A percentile compares a stretch with the other conserved stretches of the same genome.
These are phyloP conservation scores for Brassica juncea DNA, from an alignment of 345 rosid species.

Conservation along the genomic window DNA sequence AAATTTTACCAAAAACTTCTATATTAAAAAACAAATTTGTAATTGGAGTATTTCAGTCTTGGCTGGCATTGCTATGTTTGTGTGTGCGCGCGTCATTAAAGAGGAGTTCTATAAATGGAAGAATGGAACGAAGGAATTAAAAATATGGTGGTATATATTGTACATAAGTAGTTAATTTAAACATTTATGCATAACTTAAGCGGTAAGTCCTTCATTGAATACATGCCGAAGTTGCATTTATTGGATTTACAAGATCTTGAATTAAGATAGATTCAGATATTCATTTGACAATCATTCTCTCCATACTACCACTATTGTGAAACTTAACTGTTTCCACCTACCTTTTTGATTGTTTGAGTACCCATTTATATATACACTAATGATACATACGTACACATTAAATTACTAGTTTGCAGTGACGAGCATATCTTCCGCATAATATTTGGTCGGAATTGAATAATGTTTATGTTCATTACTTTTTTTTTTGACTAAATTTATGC, in stretches of 20 bases:
- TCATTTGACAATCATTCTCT: constrained; percentile 47
- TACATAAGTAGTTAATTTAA: not conserved
- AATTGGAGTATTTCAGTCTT: not conserved
- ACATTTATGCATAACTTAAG: constrained; percentile 5
- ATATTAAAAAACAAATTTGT: not conserved
- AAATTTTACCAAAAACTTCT: not conserved
- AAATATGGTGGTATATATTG: not conserved
- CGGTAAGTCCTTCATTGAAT: constrained; percentile 31
- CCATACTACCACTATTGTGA: constrained; percentile 21
- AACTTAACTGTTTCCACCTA: constrained; percentile 36
- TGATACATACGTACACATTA: constrained; percentile 1
- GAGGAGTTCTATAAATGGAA: constrained; percentile 32
- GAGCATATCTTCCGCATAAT: constrained; percentile 1
- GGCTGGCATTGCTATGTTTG: constrained; percentile 31
- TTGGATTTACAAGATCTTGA: constrained; percentile 44
- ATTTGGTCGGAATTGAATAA: constrained; percentile 1
- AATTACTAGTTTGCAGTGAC: constrained; percentile 15
- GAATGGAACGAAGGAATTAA: constrained; percentile 25
- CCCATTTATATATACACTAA: constrained; percentile 11
- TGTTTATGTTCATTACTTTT: not conserved
- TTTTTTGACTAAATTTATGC: not conserved
- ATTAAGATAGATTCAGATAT: constrained; percentile 31
- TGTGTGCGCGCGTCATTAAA: constrained; percentile 35
- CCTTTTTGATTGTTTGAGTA: constrained; percentile 23
- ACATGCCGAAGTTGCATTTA: constrained; percentile 63